Conservation (phyloP, 2,329 filamentous ascomycete genomes). For the Fusarium siculi region DNA sequence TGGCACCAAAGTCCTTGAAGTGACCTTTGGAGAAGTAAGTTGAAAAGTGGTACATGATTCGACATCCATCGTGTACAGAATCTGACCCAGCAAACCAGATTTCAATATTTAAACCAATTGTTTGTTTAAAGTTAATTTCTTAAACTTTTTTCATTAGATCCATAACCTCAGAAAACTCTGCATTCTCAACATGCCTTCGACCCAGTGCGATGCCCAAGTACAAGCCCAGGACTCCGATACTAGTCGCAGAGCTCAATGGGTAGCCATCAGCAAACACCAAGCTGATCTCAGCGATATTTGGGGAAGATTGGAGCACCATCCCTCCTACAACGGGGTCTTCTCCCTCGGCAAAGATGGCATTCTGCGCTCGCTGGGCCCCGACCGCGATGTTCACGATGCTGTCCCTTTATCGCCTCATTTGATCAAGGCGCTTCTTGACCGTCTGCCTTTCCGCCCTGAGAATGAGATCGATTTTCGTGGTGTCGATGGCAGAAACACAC, state of each 20-base stretch:
- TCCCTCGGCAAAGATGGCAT: neutral
- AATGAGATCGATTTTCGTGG: neutral
- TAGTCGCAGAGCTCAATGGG: neutral
- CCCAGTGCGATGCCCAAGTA: neutral
- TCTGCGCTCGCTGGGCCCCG: neutral
- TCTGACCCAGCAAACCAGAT: neutral
- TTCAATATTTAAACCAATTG: too few relatives aligned
- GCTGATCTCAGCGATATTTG: neutral
- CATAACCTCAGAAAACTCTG: neutral
- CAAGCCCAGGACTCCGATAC: neutral
- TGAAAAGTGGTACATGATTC: too few relatives aligned
- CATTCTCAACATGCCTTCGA: neutral
- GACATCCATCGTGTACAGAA: too few relatives aligned
- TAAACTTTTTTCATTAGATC: too few relatives aligned
- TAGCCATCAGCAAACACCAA: neutral
- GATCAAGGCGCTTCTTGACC: neutral
- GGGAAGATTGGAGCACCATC: neutral
- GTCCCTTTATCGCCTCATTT: neutral
- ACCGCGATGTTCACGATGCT: neutral
- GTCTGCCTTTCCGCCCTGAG: neutral
- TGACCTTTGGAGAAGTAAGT: too few relatives aligned
- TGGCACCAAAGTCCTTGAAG: neutral
- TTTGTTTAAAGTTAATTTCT: too few relatives aligned
- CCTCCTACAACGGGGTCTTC: neutral
- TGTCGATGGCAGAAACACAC: neutral